phyloP scores from a whole-genome alignment of 2,329 filamentous ascomycete genomes.

The Fusarium circinatum region DNA sequence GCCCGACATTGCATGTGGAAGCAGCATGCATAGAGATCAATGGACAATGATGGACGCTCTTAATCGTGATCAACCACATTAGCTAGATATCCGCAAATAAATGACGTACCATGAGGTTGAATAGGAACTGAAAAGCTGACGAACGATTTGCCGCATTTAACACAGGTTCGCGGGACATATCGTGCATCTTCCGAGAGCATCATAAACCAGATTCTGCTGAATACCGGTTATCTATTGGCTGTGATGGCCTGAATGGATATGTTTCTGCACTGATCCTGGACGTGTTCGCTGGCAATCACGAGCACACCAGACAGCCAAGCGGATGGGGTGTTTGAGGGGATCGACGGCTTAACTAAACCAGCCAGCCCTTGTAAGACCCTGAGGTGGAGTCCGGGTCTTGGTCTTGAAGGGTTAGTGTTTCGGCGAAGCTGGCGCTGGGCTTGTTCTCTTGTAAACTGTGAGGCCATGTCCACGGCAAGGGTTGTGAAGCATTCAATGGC shows the following conservation, averaged over 20 bases:
- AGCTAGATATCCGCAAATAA: constrained; percentile 6
- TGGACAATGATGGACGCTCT: neutral
- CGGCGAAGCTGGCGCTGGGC: constrained; percentile 7
- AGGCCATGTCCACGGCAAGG: constrained; percentile 31
- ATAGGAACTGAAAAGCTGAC: constrained; percentile 19
- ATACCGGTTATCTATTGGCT: constrained; percentile 32
- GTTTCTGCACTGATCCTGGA: constrained; percentile 35
- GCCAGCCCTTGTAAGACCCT: constrained; percentile 28
- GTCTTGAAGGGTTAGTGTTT: constrained; percentile 22
- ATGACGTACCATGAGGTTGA: constrained; percentile 15
- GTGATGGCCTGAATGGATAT: constrained; percentile 17
- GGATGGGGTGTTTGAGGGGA: constrained; percentile 31
- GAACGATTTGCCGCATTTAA: constrained; percentile 37
- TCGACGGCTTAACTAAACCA: constrained; percentile 35
- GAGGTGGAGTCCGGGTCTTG: constrained; percentile 10
- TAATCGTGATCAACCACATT: constrained; percentile 16
- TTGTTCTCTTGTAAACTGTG: constrained; percentile 24
- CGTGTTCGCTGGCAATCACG: constrained; percentile 48
- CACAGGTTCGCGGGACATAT: constrained; percentile 35
- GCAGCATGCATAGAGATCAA: neutral
- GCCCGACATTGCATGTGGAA: neutral
- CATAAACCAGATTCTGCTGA: constrained; percentile 32
- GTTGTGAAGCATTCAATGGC: constrained; percentile 17
- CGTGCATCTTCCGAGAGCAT: constrained; percentile 38
- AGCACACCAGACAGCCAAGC: constrained; percentile 38